Evolutionary conservation across 169 alveolate species (phyloP), one percentile per base, ranked within the genome.

Genomic region (Plasmodium coatneyi): DNA sequence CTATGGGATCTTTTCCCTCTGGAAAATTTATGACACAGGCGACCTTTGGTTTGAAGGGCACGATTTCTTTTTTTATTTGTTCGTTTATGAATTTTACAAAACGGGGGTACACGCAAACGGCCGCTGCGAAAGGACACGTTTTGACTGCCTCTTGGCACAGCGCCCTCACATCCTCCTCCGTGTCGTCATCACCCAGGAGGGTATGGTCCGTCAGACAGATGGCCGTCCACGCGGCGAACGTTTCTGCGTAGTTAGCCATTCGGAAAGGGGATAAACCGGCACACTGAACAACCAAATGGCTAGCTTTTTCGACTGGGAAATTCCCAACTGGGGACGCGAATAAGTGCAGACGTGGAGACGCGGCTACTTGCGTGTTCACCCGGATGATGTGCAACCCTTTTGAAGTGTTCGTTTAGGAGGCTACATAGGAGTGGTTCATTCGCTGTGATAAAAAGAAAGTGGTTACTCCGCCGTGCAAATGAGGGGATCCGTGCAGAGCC

Each of bases 21-120:
- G 97, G 97, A 39, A 95, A 95, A 54, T 95, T 95, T 36, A 95
- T 82, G 5, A 95, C 97, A 46, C 95, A 92, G 5, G 95, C 96
- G 32, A 95, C 49, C 30, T 71, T 60, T 0, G 95, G 84, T 66
- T 66, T 34, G 30, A 83, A 83, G 74, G 92, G 92, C 32, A 49
- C 41, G 16, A 80, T 87, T 82, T 89, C 83, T 71, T 92, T 79
- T 60, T 79, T 87, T 46, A 87, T 87, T n/a, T 78, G 36, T 28
- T 76, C 89, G 12, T 87, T 87, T 7, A 92, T 79, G 56, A 87
- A 71, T 81, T 71, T 94, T 16, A 95, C 96, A 82, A 90, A 94
- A 56, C 72, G 28, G 12, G 97, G 97, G 25, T 74, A 70, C 36
- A 95, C 92, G 32, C 95, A 89, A 30, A 92, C 92, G 1, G 96